Evolutionary conservation across 176 grass and related monocot genomes (phyloP).

Genomic region (Luzula sylvatica): DNA sequence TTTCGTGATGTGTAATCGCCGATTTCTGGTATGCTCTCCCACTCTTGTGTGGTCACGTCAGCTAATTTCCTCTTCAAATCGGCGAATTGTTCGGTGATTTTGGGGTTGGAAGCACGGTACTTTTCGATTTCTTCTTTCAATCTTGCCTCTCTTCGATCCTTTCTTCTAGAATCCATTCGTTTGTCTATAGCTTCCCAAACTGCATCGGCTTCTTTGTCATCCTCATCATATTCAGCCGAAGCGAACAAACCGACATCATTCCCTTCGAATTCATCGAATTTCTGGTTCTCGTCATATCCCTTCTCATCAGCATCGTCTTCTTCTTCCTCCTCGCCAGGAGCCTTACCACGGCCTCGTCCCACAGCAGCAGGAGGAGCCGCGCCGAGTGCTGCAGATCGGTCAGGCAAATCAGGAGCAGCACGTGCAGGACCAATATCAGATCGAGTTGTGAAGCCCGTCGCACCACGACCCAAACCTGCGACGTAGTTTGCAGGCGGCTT

Average conservation of each 20-base stretch:
- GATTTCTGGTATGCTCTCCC: slow-evolving; percentile 93
- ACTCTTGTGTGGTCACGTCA: slow-evolving; percentile 50
- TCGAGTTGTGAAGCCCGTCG: slow-evolving; percentile 89
- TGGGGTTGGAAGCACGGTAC: slow-evolving; percentile 92
- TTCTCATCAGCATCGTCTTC: slow-evolving; percentile 82
- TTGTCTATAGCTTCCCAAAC: slow-evolving; percentile 89
- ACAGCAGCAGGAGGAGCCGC: slow-evolving; percentile 15
- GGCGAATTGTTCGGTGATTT: slow-evolving; percentile 88
- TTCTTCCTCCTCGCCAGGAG: slow-evolving; percentile 49
- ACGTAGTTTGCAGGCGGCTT: slow-evolving; percentile 83
- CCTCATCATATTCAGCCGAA: slow-evolving; percentile 83
- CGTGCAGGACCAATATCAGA: slow-evolving; percentile 89
- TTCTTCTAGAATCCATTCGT: slow-evolving; percentile 79
- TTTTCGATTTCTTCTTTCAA: slow-evolving; percentile 94
- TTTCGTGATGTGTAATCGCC: slow-evolving; percentile 81
- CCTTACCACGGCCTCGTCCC: slow-evolving; percentile 76
- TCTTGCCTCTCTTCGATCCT: slow-evolving; percentile 79
- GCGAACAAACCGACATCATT: slow-evolving; percentile 89
- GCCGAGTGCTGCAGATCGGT: slow-evolving; percentile 45
- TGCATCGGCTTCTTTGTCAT: slow-evolving; percentile 80
- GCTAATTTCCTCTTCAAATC: slow-evolving; percentile 74
- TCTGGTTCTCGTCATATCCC: slow-evolving; percentile 87
- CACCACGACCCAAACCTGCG: slow-evolving; percentile 78
- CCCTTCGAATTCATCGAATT: slow-evolving; percentile 95
- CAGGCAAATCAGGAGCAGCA: slow-evolving; percentile 74